Conservation (phyloP, 2,329 filamentous ascomycete genomes). For the Apiospora rasikravindrae region DNA sequence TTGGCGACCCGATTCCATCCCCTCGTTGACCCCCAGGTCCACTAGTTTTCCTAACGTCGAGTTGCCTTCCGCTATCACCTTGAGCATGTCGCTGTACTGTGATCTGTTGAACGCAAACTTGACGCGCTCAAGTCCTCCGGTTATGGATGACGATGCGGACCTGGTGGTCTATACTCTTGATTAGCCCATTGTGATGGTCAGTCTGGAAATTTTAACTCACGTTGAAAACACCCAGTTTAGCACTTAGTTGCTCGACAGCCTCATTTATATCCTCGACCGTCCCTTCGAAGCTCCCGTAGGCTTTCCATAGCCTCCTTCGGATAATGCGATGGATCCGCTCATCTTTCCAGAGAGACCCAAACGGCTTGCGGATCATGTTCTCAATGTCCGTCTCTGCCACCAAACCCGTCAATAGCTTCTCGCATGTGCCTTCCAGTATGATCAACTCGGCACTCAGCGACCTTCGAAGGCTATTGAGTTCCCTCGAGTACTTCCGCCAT, state of each 20-base stretch:
- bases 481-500: conserved; percentile 28
- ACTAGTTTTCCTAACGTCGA: not conserved
- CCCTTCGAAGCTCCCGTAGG: not conserved
- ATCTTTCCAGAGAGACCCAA: not conserved
- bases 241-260: not conserved
- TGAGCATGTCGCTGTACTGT: not conserved
- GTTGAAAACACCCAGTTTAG: not conserved
- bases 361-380: not conserved
- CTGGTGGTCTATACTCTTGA: not conserved
- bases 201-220: not conserved
- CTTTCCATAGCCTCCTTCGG: not conserved
- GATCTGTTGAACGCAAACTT: not conserved
- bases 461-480: conserved; percentile 31
- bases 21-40: not conserved
- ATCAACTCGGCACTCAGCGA: conserved; percentile 33
- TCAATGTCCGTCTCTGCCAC: not conserved
- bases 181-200: not conserved
- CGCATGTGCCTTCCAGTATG: conserved; percentile 38
- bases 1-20: not conserved
- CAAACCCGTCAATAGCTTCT: conserved; percentile 29
- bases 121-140: not conserved
- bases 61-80: not conserved
- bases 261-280: not conserved
- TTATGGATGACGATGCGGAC: not conserved
- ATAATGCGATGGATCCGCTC: not conserved